Conservation (phyloP, 2,329 filamentous ascomycete species). For the Aspergillus udagawae region DNA sequence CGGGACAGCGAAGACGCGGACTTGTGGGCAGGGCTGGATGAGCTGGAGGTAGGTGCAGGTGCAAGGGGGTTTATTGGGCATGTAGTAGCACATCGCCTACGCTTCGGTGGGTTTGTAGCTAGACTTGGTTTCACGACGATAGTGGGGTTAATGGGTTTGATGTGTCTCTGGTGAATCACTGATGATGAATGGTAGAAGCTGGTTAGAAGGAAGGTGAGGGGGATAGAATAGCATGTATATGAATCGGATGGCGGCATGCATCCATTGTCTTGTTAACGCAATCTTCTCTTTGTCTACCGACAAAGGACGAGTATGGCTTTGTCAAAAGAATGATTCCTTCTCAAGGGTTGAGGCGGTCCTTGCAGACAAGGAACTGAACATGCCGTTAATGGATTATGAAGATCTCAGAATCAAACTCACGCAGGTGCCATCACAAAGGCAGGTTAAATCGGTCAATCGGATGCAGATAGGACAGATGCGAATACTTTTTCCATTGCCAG, state of each 20-base stretch:
- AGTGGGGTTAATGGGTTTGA: too few relatives aligned
- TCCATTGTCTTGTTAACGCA: not conserved
- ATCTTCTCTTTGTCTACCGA: not conserved
- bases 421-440: not conserved
- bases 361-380: not conserved
- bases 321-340: not conserved
- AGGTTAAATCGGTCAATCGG: not conserved
- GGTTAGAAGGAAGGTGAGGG: not conserved
- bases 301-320: not conserved
- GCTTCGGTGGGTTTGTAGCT: not conserved
- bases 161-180: not conserved
- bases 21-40: constrained; percentile 14
- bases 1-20: constrained; percentile 3
- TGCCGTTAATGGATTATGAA: not conserved
- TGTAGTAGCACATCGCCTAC: constrained; percentile 13
- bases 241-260: not conserved
- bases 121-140: not conserved
- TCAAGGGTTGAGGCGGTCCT: not conserved
- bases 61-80: constrained; percentile 17
- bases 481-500: not conserved
- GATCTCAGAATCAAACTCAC: not conserved
- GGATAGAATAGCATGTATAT: not conserved
- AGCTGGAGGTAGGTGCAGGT: constrained; percentile 17
- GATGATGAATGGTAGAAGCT: not conserved
- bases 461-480: not conserved